Evolutionary conservation across 1,139 yeast species (phyloP).

Genomic region (Pichia sp.): DNA sequence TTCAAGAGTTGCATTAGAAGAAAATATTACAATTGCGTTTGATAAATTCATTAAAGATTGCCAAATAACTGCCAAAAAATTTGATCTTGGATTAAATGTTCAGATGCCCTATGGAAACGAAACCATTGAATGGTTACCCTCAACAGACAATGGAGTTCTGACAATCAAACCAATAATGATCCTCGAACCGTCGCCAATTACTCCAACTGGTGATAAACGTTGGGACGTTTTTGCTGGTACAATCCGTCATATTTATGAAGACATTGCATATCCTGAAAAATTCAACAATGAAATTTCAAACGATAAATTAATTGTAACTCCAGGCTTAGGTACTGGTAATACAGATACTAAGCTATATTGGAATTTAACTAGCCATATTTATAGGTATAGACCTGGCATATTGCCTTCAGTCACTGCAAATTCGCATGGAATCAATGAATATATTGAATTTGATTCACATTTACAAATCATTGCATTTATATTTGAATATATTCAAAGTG

Average conservation of each 20-base stretch:
- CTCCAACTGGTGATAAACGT: conserved; percentile 36
- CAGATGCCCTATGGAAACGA: conserved; percentile 18
- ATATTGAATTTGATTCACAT: conserved; percentile 45
- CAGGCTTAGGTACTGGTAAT: conserved; percentile 68
- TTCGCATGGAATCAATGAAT: conserved; percentile 58
- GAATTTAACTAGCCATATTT: conserved; percentile 65
- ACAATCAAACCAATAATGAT: conserved; percentile 32
- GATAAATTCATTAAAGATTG: conserved; percentile 28
- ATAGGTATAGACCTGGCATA: conserved; percentile 47
- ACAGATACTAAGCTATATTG: conserved; percentile 80
- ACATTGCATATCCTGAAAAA: conserved; percentile 37
- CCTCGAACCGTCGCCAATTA: conserved; percentile 44
- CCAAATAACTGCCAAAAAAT: conserved; percentile 37
- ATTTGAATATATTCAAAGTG: conserved; percentile 26
- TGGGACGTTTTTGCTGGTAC: conserved; percentile 46
- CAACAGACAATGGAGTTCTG: conserved; percentile 41
- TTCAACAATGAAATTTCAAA: conserved; percentile 26
- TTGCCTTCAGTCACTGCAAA: conserved; percentile 19
- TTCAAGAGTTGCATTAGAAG: conserved; percentile 28
- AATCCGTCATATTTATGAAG: conserved; percentile 44
- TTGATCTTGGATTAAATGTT: conserved; percentile 39
- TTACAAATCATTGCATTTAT: conserved; percentile 53
- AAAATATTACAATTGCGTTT: conserved; percentile 32
- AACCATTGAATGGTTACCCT: conserved; percentile 32
- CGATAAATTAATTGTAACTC: conserved; percentile 51